A percentile compares a stretch with the other conserved stretches of the same genome.
These are phyloP conservation scores for Botrytis byssoidea DNA, from an alignment of 2,329 filamentous ascomycete species.

Conservation along the genomic window DNA sequence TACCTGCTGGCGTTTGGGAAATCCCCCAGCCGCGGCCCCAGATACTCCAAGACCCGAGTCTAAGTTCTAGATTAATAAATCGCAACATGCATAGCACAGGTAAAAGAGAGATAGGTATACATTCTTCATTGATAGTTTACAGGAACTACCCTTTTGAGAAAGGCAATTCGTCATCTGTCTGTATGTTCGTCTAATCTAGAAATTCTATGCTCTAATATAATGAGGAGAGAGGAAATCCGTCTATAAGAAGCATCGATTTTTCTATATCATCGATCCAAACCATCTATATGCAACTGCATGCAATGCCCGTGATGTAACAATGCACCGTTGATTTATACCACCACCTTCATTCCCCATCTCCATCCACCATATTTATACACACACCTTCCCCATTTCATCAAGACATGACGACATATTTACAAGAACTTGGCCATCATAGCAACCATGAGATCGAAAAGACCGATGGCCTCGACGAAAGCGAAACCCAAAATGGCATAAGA, in stretches of 20 bases:
- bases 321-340: constrained; percentile 16
- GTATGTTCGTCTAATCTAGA: constrained; percentile 18
- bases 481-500: constrained; percentile 94
- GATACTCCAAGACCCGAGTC: background rate
- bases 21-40: background rate
- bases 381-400: background rate
- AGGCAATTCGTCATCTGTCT: constrained; percentile 13
- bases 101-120: background rate
- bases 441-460: constrained; percentile 89
- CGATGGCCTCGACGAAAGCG: constrained; percentile 90
- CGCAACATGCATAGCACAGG: background rate
- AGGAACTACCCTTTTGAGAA: constrained; percentile 9
- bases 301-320: constrained; percentile 10
- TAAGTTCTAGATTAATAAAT: background rate
- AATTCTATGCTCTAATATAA: constrained; percentile 18
- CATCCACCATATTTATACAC: constrained; percentile 20
- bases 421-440: constrained; percentile 92
- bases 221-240: constrained; percentile 4
- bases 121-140: constrained; percentile 15
- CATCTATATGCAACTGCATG: constrained; percentile 38
- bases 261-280: constrained; percentile 8
- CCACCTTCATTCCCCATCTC: constrained; percentile 13
- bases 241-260: constrained; percentile 5
- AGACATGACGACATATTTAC: constrained; percentile 29
- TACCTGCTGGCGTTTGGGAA: background rate